Evolutionary conservation across 805 yeast genomes (phyloP), one percentile per base, ranked within the genome.

Genomic region (Cyberlindnera subsufficiens): DNA sequence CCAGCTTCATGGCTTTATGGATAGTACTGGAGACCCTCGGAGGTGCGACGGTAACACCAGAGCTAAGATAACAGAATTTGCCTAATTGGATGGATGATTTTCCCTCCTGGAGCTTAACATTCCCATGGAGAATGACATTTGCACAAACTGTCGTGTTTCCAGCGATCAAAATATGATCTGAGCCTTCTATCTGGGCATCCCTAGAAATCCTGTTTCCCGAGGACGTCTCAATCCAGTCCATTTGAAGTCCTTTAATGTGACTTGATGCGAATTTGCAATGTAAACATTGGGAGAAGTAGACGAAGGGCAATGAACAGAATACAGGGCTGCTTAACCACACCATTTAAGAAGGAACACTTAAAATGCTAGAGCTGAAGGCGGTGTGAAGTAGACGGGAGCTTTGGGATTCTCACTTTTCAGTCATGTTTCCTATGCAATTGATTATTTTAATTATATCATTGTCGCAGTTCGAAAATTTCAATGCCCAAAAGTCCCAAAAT

Each of bases 181-280:
- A 58, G 3, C 75, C 76, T 3, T 54, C 54, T 35, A 78, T 67
- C n/a, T 43, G 35, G 2, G 81, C 74, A 2, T 53, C 45, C 40
- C 61, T 63, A 36, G 77, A 69, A 29, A 78, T 72, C 32, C 77
- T 60, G 51, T 74, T 77, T 1, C 80, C 79, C 3, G 74, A 65
- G 3, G 66, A 52, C 0, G 83, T 77, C 45, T 75, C 79, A 4
- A 73, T 60, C 74, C 74, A 52, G 30, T 44, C 47, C 49, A 44
- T 38, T 19, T 22, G 10, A 10, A 1, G 33, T 15, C 16, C 34
- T 30, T 9, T 22, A 7, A 20, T 20, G 22, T 2, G 7, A 2
- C 22, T 20, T 3, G 22, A 8, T 20, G 6, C 8, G 6, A 20
- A 5, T 20, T 20, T 20, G 22, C 6, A 20, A 20, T 20, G 22